Evolutionary conservation across 164 flowering plant species (phyloP).

Genomic region (Protea cynaroides): DNA sequence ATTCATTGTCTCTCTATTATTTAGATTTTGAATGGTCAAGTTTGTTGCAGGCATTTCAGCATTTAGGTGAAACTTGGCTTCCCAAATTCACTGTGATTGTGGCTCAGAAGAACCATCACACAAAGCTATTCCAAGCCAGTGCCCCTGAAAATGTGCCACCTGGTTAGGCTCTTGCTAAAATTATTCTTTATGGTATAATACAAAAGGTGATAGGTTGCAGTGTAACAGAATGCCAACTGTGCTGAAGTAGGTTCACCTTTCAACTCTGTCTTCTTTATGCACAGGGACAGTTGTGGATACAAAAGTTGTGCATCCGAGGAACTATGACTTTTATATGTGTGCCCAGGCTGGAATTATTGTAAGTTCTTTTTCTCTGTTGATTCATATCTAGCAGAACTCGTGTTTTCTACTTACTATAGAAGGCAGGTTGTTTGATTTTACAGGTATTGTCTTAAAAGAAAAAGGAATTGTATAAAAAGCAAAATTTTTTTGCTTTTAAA

Average conservation of each 20-base stretch:
- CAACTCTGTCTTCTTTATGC: constrained; percentile 2
- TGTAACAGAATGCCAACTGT: not conserved
- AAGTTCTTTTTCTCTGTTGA: constrained; percentile 21
- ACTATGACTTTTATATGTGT: constrained; percentile 87
- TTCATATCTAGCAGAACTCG: no score
- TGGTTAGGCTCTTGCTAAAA: constrained; percentile 32
- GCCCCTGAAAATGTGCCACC: constrained; percentile 68
- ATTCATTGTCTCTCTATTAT: not conserved
- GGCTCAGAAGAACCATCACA: constrained; percentile 82
- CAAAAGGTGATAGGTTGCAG: not conserved
- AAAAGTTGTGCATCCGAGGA: constrained; percentile 65
- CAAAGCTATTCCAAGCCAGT: constrained; percentile 59
- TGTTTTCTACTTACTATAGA: no score
- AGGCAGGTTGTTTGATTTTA: no score
- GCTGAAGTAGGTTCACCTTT: not conserved
- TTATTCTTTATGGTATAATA: no score
- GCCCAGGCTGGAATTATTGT: constrained; percentile 82
- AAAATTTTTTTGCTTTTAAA: no score
- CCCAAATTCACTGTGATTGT: constrained; percentile 83
- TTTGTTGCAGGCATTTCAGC: constrained; percentile 49
- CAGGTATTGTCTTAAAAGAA: no score
- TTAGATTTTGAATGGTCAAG: not conserved
- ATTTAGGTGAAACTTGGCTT: constrained; percentile 47
- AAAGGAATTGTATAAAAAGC: no score
- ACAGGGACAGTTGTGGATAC: constrained; percentile 88